A percentile compares a stretch with the other conserved stretches of the same genome.
phyloP scores from a whole-genome alignment of 176 grass and related monocot species.

The Cymbopogon citratus region DNA sequence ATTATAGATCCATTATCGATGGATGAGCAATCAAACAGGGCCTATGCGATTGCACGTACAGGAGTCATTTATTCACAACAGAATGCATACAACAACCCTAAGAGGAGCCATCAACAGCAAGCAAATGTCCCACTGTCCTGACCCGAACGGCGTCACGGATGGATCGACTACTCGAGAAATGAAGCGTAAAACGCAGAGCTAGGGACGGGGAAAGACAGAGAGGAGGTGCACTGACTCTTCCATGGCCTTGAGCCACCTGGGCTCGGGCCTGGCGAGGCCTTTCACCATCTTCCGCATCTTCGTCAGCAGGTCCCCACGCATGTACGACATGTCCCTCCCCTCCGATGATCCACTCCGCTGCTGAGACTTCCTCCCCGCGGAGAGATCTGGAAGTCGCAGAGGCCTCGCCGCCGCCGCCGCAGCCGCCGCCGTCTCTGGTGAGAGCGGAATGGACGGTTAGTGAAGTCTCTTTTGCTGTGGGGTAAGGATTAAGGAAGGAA shows the following conservation, averaged over 20 bases:
- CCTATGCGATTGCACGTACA: background rate
- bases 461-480: background rate
- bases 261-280: slow-evolving; percentile 59
- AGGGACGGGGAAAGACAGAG: background rate
- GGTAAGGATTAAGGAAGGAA: background rate
- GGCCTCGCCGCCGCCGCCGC: background rate
- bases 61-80: background rate
- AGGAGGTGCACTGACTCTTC: slow-evolving; percentile 39
- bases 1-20: background rate
- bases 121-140: background rate
- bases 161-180: background rate
- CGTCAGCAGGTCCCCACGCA: slow-evolving; percentile 65
- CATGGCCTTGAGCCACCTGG: slow-evolving; percentile 92
- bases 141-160: background rate
- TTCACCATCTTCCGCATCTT: slow-evolving; percentile 80
- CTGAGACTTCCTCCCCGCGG: background rate
- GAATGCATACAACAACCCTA: background rate
- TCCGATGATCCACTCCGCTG: background rate
- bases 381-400: background rate
- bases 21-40: background rate
- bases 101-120: background rate
- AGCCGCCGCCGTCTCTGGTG: background rate
- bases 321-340: slow-evolving; percentile 60
- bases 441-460: background rate
- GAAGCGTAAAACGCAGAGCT: background rate